These are phyloP conservation scores for Capronia coronata DNA, from an alignment of 2,329 filamentous ascomycete species.

Conservation along the genomic window DNA sequence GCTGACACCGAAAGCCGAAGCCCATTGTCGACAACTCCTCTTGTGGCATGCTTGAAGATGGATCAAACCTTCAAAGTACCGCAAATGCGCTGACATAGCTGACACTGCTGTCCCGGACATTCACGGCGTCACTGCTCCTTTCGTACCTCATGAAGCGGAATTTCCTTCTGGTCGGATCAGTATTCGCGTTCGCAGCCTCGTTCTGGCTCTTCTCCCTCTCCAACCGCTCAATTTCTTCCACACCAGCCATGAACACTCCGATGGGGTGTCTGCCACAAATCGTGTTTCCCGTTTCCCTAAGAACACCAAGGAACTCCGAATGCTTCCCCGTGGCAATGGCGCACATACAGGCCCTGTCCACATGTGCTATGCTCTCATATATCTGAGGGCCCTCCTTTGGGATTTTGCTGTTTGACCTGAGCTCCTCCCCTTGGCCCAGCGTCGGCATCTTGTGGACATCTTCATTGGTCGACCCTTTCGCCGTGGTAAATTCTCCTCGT, in stretches of 20 bases:
- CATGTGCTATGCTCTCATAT: conserved; percentile 72
- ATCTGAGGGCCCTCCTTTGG: conserved; percentile 47
- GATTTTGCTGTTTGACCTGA: conserved; percentile 17
- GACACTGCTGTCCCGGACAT: conserved; percentile 70
- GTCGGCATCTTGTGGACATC: conserved; percentile 28
- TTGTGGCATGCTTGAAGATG: too few relatives aligned
- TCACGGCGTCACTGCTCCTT: conserved; percentile 67
- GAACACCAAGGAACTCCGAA: conserved; percentile 59
- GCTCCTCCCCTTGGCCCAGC: conserved; percentile 21
- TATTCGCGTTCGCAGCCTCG: conserved; percentile 16
- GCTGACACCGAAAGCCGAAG: too few relatives aligned
- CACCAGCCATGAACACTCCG: conserved; percentile 79
- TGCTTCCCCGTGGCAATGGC: conserved; percentile 74
- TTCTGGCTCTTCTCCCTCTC: conserved; percentile 30
- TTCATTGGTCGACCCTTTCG: conserved; percentile 26
- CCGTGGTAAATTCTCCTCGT: conserved; percentile 24
- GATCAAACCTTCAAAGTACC: too few relatives aligned
- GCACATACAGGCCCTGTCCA: conserved; percentile 78
- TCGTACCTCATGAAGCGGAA: conserved; percentile 85
- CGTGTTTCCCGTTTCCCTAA: conserved; percentile 74
- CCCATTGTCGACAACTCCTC: too few relatives aligned
- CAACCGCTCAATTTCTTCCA: conserved; percentile 57
- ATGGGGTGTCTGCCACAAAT: conserved; percentile 95
- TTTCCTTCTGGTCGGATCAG: conserved; percentile 33
- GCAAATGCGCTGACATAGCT: conserved; percentile 94